Conservation (phyloP, 2,329 filamentous ascomycete genomes). For the Pseudogymnoascus sp. region DNA sequence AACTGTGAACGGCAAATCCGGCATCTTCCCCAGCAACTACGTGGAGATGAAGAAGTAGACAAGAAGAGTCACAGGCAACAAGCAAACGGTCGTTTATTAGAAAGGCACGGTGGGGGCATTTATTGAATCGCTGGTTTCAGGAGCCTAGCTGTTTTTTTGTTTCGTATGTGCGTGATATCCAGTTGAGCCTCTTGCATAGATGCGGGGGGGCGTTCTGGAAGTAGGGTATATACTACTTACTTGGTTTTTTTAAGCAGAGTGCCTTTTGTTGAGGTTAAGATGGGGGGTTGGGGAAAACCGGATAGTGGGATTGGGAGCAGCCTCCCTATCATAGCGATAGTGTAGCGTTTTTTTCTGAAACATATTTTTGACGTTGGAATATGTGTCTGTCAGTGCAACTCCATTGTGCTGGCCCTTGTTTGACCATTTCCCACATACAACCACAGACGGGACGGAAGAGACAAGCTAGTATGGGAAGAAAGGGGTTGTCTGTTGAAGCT, state of each 20-base stretch:
- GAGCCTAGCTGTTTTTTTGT: neutral
- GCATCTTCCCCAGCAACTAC: conserved; percentile 86
- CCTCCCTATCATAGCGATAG: neutral
- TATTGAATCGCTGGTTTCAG: neutral
- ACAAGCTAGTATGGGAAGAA: neutral
- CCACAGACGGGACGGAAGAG: neutral
- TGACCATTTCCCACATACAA: neutral
- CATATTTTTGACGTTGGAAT: neutral
- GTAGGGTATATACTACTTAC: conserved; percentile 5
- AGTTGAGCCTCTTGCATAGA: conserved; percentile 8
- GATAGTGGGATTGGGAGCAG: neutral
- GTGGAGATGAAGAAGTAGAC: conserved; percentile 53
- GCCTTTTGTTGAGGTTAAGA: neutral
- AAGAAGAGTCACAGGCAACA: neutral
- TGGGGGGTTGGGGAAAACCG: neutral
- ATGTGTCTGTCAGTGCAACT: neutral
- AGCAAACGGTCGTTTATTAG: conserved; percentile 2
- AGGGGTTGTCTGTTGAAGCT: neutral
- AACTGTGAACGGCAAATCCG: conserved; percentile 73
- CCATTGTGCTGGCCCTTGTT: neutral
- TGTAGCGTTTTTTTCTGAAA: neutral
- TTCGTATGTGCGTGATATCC: conserved; percentile 5
- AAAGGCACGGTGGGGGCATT: neutral
- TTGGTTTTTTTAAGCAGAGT: neutral
- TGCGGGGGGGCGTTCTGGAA: conserved; percentile 4